phyloP scores from a whole-genome alignment of 306 rosid species.

The Lotus japonicus region DNA sequence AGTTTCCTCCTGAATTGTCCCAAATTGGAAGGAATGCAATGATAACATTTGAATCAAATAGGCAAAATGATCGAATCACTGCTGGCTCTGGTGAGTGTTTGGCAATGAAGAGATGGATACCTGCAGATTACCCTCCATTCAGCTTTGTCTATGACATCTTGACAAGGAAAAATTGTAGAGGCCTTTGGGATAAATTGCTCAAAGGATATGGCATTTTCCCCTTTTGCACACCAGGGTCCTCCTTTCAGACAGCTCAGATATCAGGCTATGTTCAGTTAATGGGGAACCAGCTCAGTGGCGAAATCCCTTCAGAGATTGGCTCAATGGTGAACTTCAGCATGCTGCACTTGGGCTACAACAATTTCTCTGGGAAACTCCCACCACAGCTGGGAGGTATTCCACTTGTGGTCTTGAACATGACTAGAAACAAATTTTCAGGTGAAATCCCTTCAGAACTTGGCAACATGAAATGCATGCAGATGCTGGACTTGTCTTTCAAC shows the following conservation, averaged over 20 bases:
- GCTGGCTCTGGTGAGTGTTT: slow-evolving; percentile 90
- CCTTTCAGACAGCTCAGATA: slow-evolving; percentile 31
- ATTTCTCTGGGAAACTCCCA: slow-evolving; percentile 63
- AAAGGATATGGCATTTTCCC: slow-evolving; percentile 67
- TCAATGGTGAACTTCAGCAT: slow-evolving; percentile 57
- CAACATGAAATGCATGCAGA: slow-evolving; percentile 50
- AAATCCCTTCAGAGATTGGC: slow-evolving; percentile 65
- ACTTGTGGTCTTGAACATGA: slow-evolving; percentile 56
- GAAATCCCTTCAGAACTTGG: slow-evolving; percentile 63
- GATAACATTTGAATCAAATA: slow-evolving; percentile 52
- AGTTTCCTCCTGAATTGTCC: slow-evolving; percentile 57
- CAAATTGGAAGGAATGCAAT: slow-evolving; percentile 53
- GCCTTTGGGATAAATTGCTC: slow-evolving; percentile 70
- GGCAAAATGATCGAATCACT: slow-evolving; percentile 7
- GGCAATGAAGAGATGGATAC: slow-evolving; percentile 91
- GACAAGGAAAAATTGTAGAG: slow-evolving; percentile 77
- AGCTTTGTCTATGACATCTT: slow-evolving; percentile 66
- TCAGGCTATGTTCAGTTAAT: slow-evolving; percentile 84
- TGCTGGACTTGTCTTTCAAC: slow-evolving; percentile 75
- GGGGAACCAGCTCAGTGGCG: slow-evolving; percentile 65
- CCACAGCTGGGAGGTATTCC: slow-evolving; percentile 47
- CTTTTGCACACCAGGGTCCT: slow-evolving; percentile 43
- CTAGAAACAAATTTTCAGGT: slow-evolving; percentile 67
- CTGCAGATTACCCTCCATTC: slow-evolving; percentile 95
- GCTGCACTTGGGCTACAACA: slow-evolving; percentile 66